Base-by-base conservation (phyloP, 768 basidiomycete genomes). In the Dentipellis sp. region DNA sequence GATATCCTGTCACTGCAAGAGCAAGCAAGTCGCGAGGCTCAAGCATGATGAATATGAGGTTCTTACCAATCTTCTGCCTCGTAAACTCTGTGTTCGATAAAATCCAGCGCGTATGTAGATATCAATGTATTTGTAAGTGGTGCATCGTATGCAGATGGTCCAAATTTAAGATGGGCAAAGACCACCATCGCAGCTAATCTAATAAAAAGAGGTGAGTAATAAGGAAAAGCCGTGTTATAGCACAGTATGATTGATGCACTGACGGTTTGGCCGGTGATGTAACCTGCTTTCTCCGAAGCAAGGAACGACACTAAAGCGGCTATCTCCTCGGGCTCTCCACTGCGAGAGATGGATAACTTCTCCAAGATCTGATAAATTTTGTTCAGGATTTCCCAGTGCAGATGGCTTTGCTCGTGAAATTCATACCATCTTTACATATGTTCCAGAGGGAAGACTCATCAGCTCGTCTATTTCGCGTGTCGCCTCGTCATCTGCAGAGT, bases 231-330 rank as follows among this genome's bases (percentile, higher is more conserved):
- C 6, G 29, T 3, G 6, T 29, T 29, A 29, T 29, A 29, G 6
- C 29, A 29, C 6, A 29, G 29, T 6, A 29, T 29, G 29, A 6
- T 29, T 29, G 6, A 3, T 6, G 29, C 40, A 42, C 19, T 42
- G 14, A 42, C 40, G 4, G 40, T 42, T 19, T 42, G 19, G 40
- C 40, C 40, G 2, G 40, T 14, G 9, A 42, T 42, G 19, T 42
- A 42, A 9, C 40, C 19, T 53, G 70, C 76, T 79, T 19, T 19
- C 19, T 42, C 40, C 14, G 40, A 42, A 19, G 9, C 40, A 42
- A 42, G 40, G 40, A 42, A 42, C 14, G 40, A 42, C 40, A 42
- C 40, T 8, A 42, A 42, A 42, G 14, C 19, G 3, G 40, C 40
- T 2, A 42, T 14, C 40, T 42, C 40, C 40, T 60, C 50, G 48